Conservation (phyloP, 176 grass and related monocot species). For the Coix lacrymajobi region DNA sequence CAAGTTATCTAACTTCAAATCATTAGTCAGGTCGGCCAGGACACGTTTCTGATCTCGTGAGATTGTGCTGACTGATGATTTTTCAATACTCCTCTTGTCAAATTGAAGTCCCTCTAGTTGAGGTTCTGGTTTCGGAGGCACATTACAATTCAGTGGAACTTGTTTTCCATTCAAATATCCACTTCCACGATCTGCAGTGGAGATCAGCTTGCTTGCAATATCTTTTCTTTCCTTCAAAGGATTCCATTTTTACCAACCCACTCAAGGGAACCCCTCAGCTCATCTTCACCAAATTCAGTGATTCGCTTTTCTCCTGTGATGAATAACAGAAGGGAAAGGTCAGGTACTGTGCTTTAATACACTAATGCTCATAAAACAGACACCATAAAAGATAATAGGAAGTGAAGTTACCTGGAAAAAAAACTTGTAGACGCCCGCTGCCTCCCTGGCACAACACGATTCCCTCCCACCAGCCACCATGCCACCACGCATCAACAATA, state of each 20-base stretch:
- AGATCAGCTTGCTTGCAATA: constrained; percentile 24
- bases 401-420: constrained; percentile 78
- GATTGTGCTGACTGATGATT: constrained; percentile 22
- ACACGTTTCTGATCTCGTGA: constrained; percentile 26
- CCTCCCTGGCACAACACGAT: constrained; percentile 47
- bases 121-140: constrained; percentile 10
- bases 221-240: constrained; percentile 54
- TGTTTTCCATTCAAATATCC: background rate
- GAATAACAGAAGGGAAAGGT: background rate
- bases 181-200: background rate
- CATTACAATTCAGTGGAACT: background rate
- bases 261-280: constrained; percentile 70
- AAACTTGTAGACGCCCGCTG: constrained; percentile 44
- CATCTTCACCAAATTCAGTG: constrained; percentile 40
- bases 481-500: constrained; percentile 83
- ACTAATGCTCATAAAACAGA: background rate
- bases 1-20: constrained; percentile 50
- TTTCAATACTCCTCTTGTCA: constrained; percentile 12
- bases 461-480: constrained; percentile 96
- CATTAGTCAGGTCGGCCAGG: constrained; percentile 51
- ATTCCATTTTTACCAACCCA: constrained; percentile 74
- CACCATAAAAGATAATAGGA: background rate
- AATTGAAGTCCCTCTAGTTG: background rate
- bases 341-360: background rate
- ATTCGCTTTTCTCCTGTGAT: constrained; percentile 60